phyloP scores from a whole-genome alignment of 495 filamentous ascomycete genomes.

The Xylaria longipes region DNA sequence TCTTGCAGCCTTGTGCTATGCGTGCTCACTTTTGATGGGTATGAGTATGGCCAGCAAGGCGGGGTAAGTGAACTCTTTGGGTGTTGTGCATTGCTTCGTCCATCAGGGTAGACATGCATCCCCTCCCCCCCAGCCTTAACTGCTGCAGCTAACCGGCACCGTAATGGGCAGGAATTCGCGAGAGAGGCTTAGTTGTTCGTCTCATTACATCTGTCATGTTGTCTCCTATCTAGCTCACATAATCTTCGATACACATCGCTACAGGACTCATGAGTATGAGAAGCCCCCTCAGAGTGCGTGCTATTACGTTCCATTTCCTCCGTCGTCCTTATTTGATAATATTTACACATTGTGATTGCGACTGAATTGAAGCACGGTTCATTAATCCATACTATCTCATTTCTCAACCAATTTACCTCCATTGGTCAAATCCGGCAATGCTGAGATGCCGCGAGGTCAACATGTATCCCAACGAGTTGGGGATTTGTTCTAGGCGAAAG shows the following conservation, averaged over 20 bases:
- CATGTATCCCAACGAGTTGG: not conserved
- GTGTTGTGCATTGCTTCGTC: not conserved
- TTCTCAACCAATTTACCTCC: not conserved
- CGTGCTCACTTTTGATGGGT: not conserved
- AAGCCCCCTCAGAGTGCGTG: not conserved
- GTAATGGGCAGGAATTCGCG: not conserved
- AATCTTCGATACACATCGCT: not conserved
- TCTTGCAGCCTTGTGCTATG: not conserved
- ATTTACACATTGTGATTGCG: not conserved
- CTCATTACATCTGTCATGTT: not conserved
- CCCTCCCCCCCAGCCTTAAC: not conserved
- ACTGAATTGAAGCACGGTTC: not conserved
- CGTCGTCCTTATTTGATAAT: not conserved
- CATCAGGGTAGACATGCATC: not conserved
- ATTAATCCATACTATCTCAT: not conserved
- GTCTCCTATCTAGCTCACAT: not conserved
- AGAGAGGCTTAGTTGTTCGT: not conserved
- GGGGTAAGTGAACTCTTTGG: too few relatives aligned
- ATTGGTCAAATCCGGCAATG: not conserved
- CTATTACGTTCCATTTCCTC: not conserved
- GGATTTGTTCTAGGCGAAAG: not conserved
- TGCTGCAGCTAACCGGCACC: not conserved
- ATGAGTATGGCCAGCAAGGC: not conserved
- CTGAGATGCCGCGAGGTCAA: not conserved
- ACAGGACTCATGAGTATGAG: not conserved